Evolutionary conservation across 768 basidiomycete species (phyloP), one percentile per base, ranked within the genome.

Genomic region (Agaricus blazei): DNA sequence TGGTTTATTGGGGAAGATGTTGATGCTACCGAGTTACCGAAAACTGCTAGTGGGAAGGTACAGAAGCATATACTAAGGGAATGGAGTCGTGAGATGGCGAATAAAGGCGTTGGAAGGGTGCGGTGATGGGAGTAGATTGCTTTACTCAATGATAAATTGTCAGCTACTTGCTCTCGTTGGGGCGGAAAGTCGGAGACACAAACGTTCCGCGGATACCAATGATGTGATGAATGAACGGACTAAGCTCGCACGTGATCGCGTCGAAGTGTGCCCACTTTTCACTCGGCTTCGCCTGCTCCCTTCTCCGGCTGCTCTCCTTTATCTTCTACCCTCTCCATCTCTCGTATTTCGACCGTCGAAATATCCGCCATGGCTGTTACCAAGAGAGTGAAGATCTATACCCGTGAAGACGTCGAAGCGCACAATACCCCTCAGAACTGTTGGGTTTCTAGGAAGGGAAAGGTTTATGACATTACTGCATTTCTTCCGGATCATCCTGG

Each of bases 401-500:
- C 89, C 2, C 69, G 71, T 37, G 85, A 89, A 58, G 93, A 95
- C 69, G 81, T 95, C 47, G 79, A 74, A 2, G 64, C 65, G 29
- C 92, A 95, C 75, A 77, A 72, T 46, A 74, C 78, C 4, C 51
- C 75, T 1, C 61, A 70, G 1, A 90, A 83, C 61, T 93, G 91
- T 68, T 98, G 93, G 91, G 75, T 98, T 48, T 78, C 88, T 2
- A 84, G 83, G 67, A 75, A 75, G 56, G 87, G 87, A 64, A 89
- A 85, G 65, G 91, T 99, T 24, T 98, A 95, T 76, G 86, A 99
- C 66, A 84, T 98, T 51, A 87, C 95, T 3, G 61, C 63, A 3
- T 98, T 98, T 71, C 71, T 95, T 2, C 64, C 79, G 51, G 94
- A 96, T 74, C 94, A 97, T 67, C 93, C 95, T 9, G 96, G 96